Base-by-base conservation (phyloP, 768 basidiomycete species). In the Stropharia rugosoannulata region DNA sequence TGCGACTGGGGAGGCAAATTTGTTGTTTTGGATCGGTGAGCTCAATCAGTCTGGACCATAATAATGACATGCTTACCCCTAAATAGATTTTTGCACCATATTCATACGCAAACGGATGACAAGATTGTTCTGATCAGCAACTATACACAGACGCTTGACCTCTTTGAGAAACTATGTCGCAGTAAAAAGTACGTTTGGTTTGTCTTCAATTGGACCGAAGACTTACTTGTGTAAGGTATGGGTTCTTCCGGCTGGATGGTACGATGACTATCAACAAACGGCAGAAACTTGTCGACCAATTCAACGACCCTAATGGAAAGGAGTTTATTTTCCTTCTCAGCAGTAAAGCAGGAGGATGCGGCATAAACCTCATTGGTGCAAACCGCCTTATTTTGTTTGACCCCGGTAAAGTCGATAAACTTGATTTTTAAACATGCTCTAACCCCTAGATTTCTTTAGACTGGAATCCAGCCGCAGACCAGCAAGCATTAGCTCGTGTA, bases 381-480 rank as follows among this genome's bases (percentile, higher is more conserved):
- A 97, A 97, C 68, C 84, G 95, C 35, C 80, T 96, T n/a, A 94
- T 98, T 51, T 75, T 98, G 11, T 98, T 97, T 62, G 95, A 98
- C 70, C 95, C 95, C 44, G 93, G 91, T 92, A 66, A 29, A 7
- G 18, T 11, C n/a, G 36, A 18, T 39, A 12, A 8, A 10, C 22
- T 47, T n/a, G 8, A 4, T 35, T 25, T 12, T 35, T 22, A n/a
- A 39, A 18, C 29, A 19, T 29, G 10, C 44, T 47, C 19, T 55
- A 37, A 37, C 15, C 48, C 44, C 65, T 36, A 48, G 18, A 41
- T 8, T 35, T 18, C n/a, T 22, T 22, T 56, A 95, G 95, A 98
- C 66, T 98, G 95, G 95, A 98, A 98, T 64, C 95, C 95, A 22
- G 96, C 96, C 9, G 93, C 95, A 25, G 96, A 99, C 71, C 97